phyloP scores from a whole-genome alignment of 2,329 filamentous ascomycete species.

The Xylariaceae sp. region DNA sequence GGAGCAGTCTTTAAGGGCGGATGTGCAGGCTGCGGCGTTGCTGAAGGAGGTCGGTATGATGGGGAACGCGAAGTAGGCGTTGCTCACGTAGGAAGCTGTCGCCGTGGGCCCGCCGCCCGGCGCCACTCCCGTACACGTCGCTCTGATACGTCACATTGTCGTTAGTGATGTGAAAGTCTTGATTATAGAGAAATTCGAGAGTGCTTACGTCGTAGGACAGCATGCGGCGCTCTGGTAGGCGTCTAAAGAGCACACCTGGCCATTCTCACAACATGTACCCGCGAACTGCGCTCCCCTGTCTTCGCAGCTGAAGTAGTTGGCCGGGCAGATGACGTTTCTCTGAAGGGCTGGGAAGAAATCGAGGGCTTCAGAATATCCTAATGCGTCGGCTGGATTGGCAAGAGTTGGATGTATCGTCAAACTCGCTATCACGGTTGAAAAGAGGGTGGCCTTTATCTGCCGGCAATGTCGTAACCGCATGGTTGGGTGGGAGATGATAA shows the following conservation, averaged over 20 bases:
- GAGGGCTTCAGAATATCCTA: slow-evolving; percentile 34
- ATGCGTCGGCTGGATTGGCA: slow-evolving; percentile 35
- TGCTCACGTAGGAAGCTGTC: slow-evolving; percentile 59
- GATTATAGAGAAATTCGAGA: background rate
- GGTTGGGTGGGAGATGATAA: slow-evolving; percentile 14
- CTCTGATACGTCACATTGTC: slow-evolving; percentile 46
- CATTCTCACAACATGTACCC: slow-evolving; percentile 58
- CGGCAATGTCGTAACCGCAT: slow-evolving; percentile 34
- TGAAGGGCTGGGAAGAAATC: slow-evolving; percentile 36
- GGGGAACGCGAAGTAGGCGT: slow-evolving; percentile 66
- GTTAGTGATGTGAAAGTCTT: slow-evolving; percentile 2
- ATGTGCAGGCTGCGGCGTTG: slow-evolving; percentile 58
- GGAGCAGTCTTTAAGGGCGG: slow-evolving; percentile 59
- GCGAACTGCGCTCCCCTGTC: slow-evolving; percentile 54
- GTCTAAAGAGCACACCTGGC: slow-evolving; percentile 59
- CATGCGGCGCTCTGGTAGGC: slow-evolving; percentile 57
- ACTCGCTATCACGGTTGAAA: slow-evolving; percentile 27
- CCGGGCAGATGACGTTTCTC: slow-evolving; percentile 50
- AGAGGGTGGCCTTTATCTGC: slow-evolving; percentile 22
- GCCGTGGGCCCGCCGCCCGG: slow-evolving; percentile 46
- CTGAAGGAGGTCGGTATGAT: slow-evolving; percentile 60
- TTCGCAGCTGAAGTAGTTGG: slow-evolving; percentile 59
- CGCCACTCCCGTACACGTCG: slow-evolving; percentile 63
- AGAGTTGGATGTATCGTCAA: slow-evolving; percentile 25
- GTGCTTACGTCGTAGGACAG: slow-evolving; percentile 58